Conservation (phyloP, 2,329 filamentous ascomycete species). For the Trichoderma simmonsii region DNA sequence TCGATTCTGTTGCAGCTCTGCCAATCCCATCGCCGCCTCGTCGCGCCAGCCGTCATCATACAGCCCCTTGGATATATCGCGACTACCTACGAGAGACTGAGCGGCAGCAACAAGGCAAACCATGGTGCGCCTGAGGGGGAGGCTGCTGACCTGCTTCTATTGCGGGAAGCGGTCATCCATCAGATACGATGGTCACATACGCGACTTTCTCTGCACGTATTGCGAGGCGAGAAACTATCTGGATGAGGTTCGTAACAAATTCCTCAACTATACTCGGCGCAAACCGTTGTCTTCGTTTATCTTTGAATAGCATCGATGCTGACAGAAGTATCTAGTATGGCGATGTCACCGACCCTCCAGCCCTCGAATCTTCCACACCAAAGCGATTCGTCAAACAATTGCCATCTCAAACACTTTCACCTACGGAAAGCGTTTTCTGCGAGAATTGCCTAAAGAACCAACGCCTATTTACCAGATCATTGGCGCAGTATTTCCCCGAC, state of each 20-base stretch:
- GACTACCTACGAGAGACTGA: background rate
- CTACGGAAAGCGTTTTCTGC: constrained; percentile 57
- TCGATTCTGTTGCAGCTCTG: background rate
- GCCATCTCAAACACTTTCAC: constrained; percentile 37
- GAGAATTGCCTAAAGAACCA: constrained; percentile 84
- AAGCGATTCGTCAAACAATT: constrained; percentile 39
- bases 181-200: constrained; percentile 54
- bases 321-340: constrained; percentile 58
- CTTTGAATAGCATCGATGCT: background rate
- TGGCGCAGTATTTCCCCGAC: constrained; percentile 75
- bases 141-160: constrained; percentile 72
- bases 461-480: constrained; percentile 68
- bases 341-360: constrained; percentile 83
- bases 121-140: constrained; percentile 45
- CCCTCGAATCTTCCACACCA: constrained; percentile 34
- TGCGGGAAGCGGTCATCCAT: constrained; percentile 68
- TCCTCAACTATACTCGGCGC: background rate
- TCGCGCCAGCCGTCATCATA: background rate
- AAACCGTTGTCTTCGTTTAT: background rate
- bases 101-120: background rate
- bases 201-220: constrained; percentile 67
- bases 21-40: background rate
- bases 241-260: constrained; percentile 63
- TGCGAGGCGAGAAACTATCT: constrained; percentile 89
- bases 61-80: background rate